Conservation (phyloP, 148 eudicot genomes). For the Cornus kousa region DNA sequence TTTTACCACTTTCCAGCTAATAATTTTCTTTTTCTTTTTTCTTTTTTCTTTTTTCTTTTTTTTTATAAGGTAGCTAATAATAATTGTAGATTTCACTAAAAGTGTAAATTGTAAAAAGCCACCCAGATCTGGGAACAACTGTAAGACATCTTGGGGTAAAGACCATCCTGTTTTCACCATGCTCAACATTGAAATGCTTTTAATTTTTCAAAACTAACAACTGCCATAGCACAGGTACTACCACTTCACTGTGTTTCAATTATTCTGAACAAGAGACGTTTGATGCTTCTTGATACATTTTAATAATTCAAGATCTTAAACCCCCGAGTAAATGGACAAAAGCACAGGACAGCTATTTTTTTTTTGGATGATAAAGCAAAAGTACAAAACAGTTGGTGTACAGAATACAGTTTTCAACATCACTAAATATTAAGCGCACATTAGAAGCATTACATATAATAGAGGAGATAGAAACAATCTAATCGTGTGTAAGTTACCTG, state of each 20-base stretch:
- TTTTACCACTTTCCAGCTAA: no score
- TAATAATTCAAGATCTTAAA: background rate
- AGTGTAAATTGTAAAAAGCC: background rate
- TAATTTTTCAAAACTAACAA: no score
- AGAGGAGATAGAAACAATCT: background rate
- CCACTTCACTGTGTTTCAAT: constrained; percentile 24
- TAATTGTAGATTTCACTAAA: background rate
- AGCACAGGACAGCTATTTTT: no score
- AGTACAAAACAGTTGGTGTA: background rate
- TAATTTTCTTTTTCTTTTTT: no score
- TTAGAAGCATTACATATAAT: no score
- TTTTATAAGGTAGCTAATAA: no score
- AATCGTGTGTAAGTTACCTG: background rate
- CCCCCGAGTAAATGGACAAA: no score
- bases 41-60: no score
- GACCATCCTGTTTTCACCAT: background rate
- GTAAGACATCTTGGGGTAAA: background rate
- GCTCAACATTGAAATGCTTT: background rate
- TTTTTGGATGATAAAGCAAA: no score
- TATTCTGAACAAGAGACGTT: constrained; percentile 20
- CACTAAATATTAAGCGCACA: background rate
- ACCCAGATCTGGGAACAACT: background rate
- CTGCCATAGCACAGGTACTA: constrained; percentile 13
- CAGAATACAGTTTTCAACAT: background rate
- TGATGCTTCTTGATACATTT: constrained; percentile 22